A percentile compares a stretch with the other conserved stretches of the same genome.
Conservation (phyloP, 1,284 basidiomycete species). For the Boletus calvinii region DNA sequence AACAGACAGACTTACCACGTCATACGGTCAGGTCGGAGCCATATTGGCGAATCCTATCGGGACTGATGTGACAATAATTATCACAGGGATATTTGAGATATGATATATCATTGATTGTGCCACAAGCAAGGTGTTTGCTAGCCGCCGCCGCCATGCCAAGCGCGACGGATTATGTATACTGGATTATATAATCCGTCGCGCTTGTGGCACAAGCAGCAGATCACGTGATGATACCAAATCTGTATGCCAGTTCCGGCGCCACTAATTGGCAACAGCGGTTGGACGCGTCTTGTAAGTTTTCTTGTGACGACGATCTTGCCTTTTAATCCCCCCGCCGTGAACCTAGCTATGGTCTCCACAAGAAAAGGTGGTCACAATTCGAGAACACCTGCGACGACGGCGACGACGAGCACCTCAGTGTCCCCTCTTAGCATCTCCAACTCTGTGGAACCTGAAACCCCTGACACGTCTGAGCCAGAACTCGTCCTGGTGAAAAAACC, state of each 20-base stretch:
- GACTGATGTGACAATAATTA: too few species aligned
- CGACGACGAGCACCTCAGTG: constrained; percentile 25
- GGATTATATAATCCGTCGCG: too few species aligned
- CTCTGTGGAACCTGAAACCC: constrained; percentile 39
- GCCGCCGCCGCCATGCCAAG: too few species aligned
- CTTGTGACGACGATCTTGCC: constrained; percentile 15
- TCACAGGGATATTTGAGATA: too few species aligned
- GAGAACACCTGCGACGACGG: constrained; percentile 28
- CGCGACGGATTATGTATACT: too few species aligned
- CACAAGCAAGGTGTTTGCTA: too few species aligned
- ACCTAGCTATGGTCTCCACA: constrained; percentile 21
- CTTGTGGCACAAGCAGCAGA: constrained; percentile 13
- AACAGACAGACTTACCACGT: too few species aligned
- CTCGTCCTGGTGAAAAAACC: constrained; percentile 15
- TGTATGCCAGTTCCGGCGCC: constrained; percentile 15
- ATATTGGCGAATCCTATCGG: too few species aligned
- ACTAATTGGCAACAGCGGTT: constrained; percentile 20
- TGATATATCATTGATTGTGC: neutral
- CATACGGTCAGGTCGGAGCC: too few species aligned
- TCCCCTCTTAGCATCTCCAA: constrained; percentile 26
- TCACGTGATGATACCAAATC: constrained; percentile 21
- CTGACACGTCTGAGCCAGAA: constrained; percentile 43
- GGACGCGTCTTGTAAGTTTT: constrained; percentile 31
- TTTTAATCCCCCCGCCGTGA: neutral
- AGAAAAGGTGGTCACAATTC: constrained; percentile 17